Conservation (phyloP, 2,329 filamentous ascomycete genomes). For the Aurifilum marmelostoma region DNA sequence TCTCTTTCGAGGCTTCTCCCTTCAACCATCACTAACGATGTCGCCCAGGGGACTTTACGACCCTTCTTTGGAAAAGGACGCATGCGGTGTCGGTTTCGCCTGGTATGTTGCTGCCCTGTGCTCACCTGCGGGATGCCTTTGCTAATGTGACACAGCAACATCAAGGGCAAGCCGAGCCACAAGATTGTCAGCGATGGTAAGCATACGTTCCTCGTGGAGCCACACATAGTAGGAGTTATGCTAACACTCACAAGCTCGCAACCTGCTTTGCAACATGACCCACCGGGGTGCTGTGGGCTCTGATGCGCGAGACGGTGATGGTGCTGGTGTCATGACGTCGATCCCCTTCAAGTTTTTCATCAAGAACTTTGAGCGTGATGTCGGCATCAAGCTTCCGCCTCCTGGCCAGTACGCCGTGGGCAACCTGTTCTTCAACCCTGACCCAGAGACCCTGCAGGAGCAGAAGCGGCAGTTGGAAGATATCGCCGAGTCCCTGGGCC, state of each 20-base stretch:
- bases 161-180: constrained; percentile 96
- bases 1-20: background rate
- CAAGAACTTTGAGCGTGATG: constrained; percentile 95
- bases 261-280: constrained; percentile 99
- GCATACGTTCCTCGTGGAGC: constrained; percentile 36
- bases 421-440: constrained; percentile 98
- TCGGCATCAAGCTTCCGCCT: constrained; percentile 83
- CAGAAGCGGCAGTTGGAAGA: constrained; percentile 94
- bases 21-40: background rate
- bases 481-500: constrained; percentile 82
- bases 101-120: constrained; percentile 65
- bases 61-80: constrained; percentile 96
- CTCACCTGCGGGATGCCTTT: background rate
- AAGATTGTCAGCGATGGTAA: constrained; percentile 98
- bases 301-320: constrained; percentile 96
- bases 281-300: constrained; percentile 98
- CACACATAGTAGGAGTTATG: background rate
- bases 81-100: constrained; percentile 98
- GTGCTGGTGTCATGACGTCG: constrained; percentile 98
- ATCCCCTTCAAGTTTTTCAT: constrained; percentile 98
- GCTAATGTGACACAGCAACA: constrained; percentile 65
- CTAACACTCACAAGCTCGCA: constrained; percentile 64
- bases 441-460: constrained; percentile 84
- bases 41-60: constrained; percentile 79
- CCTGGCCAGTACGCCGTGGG: constrained; percentile 94